Conservation (phyloP, 2,329 filamentous ascomycete genomes). For the Chaetoscypha palmicola region DNA sequence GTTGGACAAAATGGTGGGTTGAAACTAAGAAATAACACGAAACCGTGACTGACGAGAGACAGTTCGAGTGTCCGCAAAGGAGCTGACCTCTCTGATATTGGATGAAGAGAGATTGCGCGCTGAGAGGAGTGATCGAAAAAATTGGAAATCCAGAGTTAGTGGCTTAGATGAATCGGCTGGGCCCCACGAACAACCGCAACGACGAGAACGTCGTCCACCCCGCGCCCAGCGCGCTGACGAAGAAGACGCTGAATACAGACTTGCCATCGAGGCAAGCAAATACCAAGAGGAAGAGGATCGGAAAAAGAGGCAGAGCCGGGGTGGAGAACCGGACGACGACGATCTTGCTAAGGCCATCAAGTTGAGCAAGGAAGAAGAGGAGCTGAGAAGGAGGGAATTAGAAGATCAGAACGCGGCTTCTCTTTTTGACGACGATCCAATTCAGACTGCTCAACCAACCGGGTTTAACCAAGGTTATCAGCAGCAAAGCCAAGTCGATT, state of each 20-base stretch:
- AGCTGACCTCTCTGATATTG: conserved; percentile 82
- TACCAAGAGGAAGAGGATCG: conserved; percentile 88
- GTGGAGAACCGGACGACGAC: conserved; percentile 59
- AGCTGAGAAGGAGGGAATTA: conserved; percentile 75
- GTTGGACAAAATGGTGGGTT: conserved; percentile 88
- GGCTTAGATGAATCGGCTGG: conserved; percentile 77
- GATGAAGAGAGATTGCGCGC: conserved; percentile 89
- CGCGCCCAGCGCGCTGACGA: conserved; percentile 57
- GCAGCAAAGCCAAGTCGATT: conserved; percentile 92
- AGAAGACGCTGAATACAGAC: conserved; percentile 81
- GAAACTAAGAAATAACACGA: neutral
- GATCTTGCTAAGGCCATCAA: conserved; percentile 93
- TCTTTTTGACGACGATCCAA: conserved; percentile 77
- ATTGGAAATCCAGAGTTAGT: conserved; percentile 94
- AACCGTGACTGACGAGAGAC: conserved; percentile 25
- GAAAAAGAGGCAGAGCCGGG: conserved; percentile 59
- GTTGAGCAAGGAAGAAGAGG: conserved; percentile 91
- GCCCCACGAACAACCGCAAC: conserved; percentile 34
- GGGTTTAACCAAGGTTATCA: conserved; percentile 97
- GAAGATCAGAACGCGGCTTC: conserved; percentile 79
- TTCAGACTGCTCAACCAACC: conserved; percentile 57
- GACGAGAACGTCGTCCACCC: conserved; percentile 41
- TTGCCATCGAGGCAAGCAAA: conserved; percentile 93
- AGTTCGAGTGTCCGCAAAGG: conserved; percentile 96
- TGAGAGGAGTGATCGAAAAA: conserved; percentile 84